These are phyloP conservation scores for Tolypocladium ophioglossoides DNA, from an alignment of 2,329 filamentous ascomycete genomes.

Conservation along the genomic window DNA sequence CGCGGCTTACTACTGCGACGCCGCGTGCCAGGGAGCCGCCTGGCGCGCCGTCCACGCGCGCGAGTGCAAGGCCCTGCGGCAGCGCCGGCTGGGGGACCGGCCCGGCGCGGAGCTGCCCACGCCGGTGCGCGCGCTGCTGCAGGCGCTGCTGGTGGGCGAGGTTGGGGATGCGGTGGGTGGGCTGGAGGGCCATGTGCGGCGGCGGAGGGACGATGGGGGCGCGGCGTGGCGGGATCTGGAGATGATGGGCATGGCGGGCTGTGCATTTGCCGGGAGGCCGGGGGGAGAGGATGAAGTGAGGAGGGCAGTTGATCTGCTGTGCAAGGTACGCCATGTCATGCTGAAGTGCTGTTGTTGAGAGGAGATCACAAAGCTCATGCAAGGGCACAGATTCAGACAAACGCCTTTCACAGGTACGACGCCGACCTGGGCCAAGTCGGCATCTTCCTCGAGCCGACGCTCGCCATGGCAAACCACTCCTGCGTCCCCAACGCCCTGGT, in stretches of 20 bases:
- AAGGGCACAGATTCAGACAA: conserved; percentile 42
- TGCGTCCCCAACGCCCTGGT: conserved; percentile 51
- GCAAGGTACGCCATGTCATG: conserved; percentile 34
- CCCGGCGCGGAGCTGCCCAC: conserved; percentile 34
- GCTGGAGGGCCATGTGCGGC: conserved; percentile 34
- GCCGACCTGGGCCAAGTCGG: conserved; percentile 40
- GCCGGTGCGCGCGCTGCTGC: conserved; percentile 41
- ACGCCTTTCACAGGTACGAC: conserved; percentile 48
- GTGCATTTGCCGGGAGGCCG: conserved; percentile 30
- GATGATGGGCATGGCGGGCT: conserved; percentile 33
- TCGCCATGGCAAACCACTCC: conserved; percentile 53
- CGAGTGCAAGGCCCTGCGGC: conserved; percentile 40
- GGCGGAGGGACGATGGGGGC: conserved; percentile 21
- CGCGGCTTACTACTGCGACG: conserved; percentile 42
- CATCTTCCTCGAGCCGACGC: conserved; percentile 42
- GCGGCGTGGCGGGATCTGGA: conserved; percentile 36
- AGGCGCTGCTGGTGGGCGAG: conserved; percentile 32
- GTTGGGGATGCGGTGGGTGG: conserved; percentile 20
- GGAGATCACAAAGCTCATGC: background rate
- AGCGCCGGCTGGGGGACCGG: conserved; percentile 9
- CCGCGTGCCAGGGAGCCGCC: conserved; percentile 40
- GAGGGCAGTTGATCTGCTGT: conserved; percentile 36
- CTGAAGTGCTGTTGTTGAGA: background rate
- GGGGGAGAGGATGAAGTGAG: conserved; percentile 22
- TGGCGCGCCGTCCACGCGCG: conserved; percentile 41